Evolutionary conservation across 1,284 basidiomycete genomes (phyloP).

Genomic region (Rhodotorula sp.): DNA sequence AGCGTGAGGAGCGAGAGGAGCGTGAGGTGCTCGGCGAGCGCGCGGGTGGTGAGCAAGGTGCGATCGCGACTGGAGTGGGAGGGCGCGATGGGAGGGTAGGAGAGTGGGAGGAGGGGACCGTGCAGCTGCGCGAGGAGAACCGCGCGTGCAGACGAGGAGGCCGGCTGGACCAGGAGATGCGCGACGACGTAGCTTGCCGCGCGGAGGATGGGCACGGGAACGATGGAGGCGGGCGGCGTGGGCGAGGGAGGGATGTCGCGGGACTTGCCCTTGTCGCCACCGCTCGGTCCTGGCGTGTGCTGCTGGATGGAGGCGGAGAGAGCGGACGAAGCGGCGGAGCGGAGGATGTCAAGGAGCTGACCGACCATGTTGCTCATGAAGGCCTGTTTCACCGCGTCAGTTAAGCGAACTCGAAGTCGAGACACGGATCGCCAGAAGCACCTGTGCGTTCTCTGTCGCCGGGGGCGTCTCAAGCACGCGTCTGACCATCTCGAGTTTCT

Average conservation of each 20-base stretch:
- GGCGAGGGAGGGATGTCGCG: neutral
- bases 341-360: conserved; percentile 59
- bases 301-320: conserved; percentile 33
- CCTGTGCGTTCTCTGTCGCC: neutral
- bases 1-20: conserved; percentile 63
- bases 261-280: neutral
- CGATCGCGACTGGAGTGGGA: neutral
- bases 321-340: conserved; percentile 36
- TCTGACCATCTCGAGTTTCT: conserved; percentile 35
- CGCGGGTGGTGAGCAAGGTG: neutral
- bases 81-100: neutral
- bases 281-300: neutral
- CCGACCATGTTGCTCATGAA: conserved; percentile 63
- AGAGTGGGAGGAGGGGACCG: neutral
- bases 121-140: conserved; percentile 8
- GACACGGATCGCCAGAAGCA: neutral
- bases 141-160: neutral
- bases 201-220: conserved; percentile 55
- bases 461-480: conserved; percentile 13
- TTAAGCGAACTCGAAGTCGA: too few relatives aligned
- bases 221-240: conserved; percentile 41
- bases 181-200: conserved; percentile 69
- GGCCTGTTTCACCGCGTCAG: conserved; percentile 53
- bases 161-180: conserved; percentile 57
- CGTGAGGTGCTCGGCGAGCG: conserved; percentile 19